Evolutionary conservation across 306 rosid genomes (phyloP), one percentile per base, ranked within the genome.

Genomic region (Sindora glabra): DNA sequence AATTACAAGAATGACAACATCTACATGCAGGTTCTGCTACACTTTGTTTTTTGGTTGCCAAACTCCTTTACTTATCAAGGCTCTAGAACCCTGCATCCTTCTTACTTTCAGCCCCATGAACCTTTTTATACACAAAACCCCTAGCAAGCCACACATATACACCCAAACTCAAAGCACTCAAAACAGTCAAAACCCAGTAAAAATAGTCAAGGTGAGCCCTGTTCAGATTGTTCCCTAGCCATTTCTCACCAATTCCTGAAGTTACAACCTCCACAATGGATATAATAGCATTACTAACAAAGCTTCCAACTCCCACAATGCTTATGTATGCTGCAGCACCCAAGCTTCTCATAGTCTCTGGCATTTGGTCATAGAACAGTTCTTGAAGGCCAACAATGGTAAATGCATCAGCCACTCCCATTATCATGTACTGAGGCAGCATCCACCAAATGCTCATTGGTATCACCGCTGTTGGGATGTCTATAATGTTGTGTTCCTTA

Each of bases 391-490:
- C 97, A 1, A 86, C 72, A 1, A 77, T 36, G 2, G 95, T 12
- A 11, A 86, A 76, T 1, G 85, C 82, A 11, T 83, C 84, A 0
- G 89, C 59, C 0, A 83, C 16, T 0, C 95, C 87, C 0, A 74
- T 73, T 1, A 86, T 40, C 37, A 74, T 10, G 57, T 71, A 89
- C n/a, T 86, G 97, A 47, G 97, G 97, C 13, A 89, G 83, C 14
- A 89, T 10, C 97, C 97, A 89, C 92, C 92, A 86, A 32, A 81
- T 59, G 30, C 38, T 60, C 51, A 89, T 86, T 2, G 97, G 95
- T 2, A 89, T 10, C 2, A 65, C 41, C 10, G 76, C 80, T 46
- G 54, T 81, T 0, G 86, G 84, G 17, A 48, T 37, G 56, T 86
- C 92, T 2, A 74, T 10, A 40, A 89, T 78, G 15, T 72, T 63